Conservation (phyloP, 176 grass and related monocot species). For the Hordeum marinum region DNA sequence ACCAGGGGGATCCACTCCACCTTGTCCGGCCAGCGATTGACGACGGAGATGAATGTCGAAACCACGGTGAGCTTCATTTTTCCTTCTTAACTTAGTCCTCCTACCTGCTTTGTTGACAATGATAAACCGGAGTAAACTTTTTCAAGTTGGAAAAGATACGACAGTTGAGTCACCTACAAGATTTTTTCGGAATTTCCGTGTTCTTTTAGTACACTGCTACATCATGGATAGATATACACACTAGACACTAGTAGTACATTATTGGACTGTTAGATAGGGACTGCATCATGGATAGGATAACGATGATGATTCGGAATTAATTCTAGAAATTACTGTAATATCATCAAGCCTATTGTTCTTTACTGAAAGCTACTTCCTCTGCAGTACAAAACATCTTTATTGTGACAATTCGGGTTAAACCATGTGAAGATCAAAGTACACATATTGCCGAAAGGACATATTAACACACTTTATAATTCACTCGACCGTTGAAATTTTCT, state of each 20-base stretch:
- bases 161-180: neutral
- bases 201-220: neutral
- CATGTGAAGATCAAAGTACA: neutral
- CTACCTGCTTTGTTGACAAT: neutral
- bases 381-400: neutral
- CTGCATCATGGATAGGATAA: neutral
- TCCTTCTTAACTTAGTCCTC: neutral
- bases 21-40: constrained; percentile 34
- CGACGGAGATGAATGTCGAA: constrained; percentile 58
- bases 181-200: neutral
- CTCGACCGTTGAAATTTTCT: neutral
- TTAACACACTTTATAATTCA: neutral
- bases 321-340: neutral
- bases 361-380: neutral
- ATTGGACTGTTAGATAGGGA: neutral
- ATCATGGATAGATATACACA: neutral
- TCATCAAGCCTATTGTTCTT: neutral
- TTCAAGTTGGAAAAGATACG: neutral
- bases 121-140: neutral
- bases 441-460: neutral
- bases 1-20: constrained; percentile 40
- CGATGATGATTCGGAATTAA: neutral
- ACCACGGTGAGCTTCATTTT: constrained; percentile 50
- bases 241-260: too few species aligned
- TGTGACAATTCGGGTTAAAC: neutral